Evolutionary conservation across 768 basidiomycete species (phyloP), one percentile per base, ranked within the genome.

Genomic region (Termitomyces sp.): DNA sequence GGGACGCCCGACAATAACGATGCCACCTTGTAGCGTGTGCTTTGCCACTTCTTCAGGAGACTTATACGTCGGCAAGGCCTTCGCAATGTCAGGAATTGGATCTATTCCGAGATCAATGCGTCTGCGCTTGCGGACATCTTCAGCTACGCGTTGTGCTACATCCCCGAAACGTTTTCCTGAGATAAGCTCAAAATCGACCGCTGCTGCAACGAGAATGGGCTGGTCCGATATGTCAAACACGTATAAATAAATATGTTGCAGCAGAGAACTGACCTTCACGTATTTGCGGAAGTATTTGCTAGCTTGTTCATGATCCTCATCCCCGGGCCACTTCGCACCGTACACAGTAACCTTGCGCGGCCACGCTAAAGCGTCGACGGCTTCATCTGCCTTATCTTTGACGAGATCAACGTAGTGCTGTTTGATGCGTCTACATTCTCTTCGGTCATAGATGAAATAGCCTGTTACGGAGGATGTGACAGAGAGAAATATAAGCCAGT

Each of bases 161-260:
- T 95, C 94, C 5, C 97, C 95, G 61, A 91, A 86, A 57, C 87
- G 79, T 65, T 89, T 89, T 23, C 92, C 90, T 14, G 81, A 76
- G 46, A 93, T 73, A 70, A 94, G 81, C 37, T 89, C 85, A 70
- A 91, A 99, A 78, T 99, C 97, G 35, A 98, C 76, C 0, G 94
- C 97, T 2, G 94, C 94, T 5, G 96, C 94, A 35, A 95, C 90
- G 5, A 99, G 78, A 55, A 96, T 82, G 9, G 97, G 97, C 97
- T 99, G 66, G 14, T 56, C 51, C 44, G 42, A 50, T 35, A 63
- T 30, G 54, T 57, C 37, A 64, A 49, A 53, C 27, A 65, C 14
- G 54, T 42, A 34, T 40, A 60, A 40, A 40, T 46, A 46, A 30
- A 44, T 45, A 42, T 56, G 21, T 60, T 65, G 61, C 52, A 62